Base-by-base conservation (phyloP, 2,329 filamentous ascomycete genomes). In the Dothidotthia symphoricarpi region DNA sequence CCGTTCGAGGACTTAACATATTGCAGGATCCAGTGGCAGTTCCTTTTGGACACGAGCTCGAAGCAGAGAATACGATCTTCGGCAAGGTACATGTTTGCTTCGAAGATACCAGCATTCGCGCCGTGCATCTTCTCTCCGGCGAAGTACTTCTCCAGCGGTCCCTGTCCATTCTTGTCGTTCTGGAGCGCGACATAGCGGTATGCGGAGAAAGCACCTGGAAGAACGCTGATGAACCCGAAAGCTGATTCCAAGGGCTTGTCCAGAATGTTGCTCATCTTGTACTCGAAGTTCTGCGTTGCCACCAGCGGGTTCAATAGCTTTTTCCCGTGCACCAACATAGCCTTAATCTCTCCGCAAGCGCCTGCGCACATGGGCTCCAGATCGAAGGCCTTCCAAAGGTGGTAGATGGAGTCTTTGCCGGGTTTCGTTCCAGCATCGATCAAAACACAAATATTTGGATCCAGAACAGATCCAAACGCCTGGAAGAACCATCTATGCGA, bases 201-300 rank as follows among this genome's bases (percentile, higher is more conserved):
- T 14, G 93, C 93, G n/a, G 91, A 97, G 69, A 98, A 95, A 41
- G 93, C 93, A 73, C 93, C 93, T 1, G 93, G 93, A 61, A 98
- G 75, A 59, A 98, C 93, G 29, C 88, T 88, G 63, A 98, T 97
- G 71, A 97, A 98, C 31, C 93, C 93, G 67, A 98, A 98, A 0
- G 91, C 88, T 3, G 91, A 97, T 66, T 98, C 93, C 27, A 98
- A 74, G 2, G 93, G 93, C 72, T 98, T 98, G 68, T 98, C 93
- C 29, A 98, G 78, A 62, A 98, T 98, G 62, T 98, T 98, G 67
- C 88, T 95, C 86, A 98, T 95, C 77, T 98, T 98, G 78, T 98
- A 98, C 73, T 98, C 93, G 57, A 98, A 98, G 63, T 98, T 98
- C 61, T 98, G 93, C 1, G 90, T 90, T 2, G 93, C 93, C 15